These are phyloP conservation scores for Salix koriyanagi DNA, from an alignment of 345 rosid species.

Conservation along the genomic window DNA sequence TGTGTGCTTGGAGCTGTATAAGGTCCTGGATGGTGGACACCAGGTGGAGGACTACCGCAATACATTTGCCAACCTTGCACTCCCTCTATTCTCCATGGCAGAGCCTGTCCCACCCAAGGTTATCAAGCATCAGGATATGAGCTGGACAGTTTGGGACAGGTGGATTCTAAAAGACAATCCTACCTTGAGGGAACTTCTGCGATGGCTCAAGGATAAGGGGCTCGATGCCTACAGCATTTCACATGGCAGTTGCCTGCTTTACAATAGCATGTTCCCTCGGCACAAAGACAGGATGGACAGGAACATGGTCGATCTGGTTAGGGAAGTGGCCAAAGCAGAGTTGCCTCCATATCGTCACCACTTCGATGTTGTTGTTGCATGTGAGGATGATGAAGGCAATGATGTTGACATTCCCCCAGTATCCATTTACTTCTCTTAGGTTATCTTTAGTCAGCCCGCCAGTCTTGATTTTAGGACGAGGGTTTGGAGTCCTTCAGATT, in stretches of 20 bases:
- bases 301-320: slow-evolving; percentile 73
- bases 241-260: slow-evolving; percentile 79
- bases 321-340: slow-evolving; percentile 81
- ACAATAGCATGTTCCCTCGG: slow-evolving; percentile 77
- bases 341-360: slow-evolving; percentile 65
- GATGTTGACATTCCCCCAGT: slow-evolving; percentile 88
- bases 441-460: not conserved
- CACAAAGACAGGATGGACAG: slow-evolving; percentile 81
- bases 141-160: slow-evolving; percentile 98
- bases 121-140: slow-evolving; percentile 72
- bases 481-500: not conserved
- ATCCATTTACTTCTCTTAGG: slow-evolving; percentile 67
- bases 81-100: slow-evolving; percentile 90
- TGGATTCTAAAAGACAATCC: slow-evolving; percentile 77
- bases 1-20: slow-evolving; percentile 93
- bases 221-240: slow-evolving; percentile 91
- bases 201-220: slow-evolving; percentile 76
- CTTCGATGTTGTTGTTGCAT: slow-evolving; percentile 87
- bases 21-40: slow-evolving; percentile 75
- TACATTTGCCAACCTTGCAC: slow-evolving; percentile 92
- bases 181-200: slow-evolving; percentile 61
- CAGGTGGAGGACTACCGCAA: slow-evolving; percentile 87
- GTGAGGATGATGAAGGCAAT: slow-evolving; percentile 76
- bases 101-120: slow-evolving; percentile 96
- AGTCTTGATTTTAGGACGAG: not conserved